phyloP scores from a whole-genome alignment of 2,329 filamentous ascomycete genomes.

The Xylariaceae sp. region DNA sequence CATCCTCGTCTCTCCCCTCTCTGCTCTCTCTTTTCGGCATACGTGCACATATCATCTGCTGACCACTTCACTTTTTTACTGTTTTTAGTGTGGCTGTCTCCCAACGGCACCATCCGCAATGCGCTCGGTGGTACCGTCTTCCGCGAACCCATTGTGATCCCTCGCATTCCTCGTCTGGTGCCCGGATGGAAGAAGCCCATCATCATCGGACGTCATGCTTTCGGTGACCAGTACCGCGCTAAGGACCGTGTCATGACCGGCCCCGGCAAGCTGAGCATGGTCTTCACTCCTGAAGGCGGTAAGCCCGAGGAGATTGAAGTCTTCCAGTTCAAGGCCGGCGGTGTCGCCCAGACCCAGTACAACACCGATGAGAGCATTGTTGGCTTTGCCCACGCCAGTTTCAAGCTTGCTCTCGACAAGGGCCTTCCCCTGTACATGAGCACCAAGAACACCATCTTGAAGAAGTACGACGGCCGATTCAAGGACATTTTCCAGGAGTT shows the following conservation, averaged over 20 bases:
- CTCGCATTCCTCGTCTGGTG: conserved; percentile 84
- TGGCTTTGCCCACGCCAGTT: conserved; percentile 92
- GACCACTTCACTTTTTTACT: conserved; percentile 6
- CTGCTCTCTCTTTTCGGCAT: conserved; percentile 4
- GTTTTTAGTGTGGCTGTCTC: conserved; percentile 84
- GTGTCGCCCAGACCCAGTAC: conserved; percentile 92
- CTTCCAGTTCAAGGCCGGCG: conserved; percentile 78
- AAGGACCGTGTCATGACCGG: conserved; percentile 83
- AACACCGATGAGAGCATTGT: conserved; percentile 95
- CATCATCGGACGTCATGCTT: conserved; percentile 96
- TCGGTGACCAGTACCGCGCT: conserved; percentile 97
- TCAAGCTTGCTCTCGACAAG: conserved; percentile 91
- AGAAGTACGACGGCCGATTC: conserved; percentile 97
- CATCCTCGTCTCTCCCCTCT: neutral
- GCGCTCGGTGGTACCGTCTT: conserved; percentile 89
- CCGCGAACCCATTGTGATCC: conserved; percentile 97
- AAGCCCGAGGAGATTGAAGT: conserved; percentile 83
- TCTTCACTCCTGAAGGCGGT: conserved; percentile 82
- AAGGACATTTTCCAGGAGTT: conserved; percentile 99
- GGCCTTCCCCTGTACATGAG: conserved; percentile 95
- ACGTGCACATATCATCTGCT: conserved; percentile 10
- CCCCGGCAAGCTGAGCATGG: conserved; percentile 86
- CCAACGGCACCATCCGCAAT: conserved; percentile 83
- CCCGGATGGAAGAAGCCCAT: conserved; percentile 99
- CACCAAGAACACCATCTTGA: conserved; percentile 99